These are phyloP conservation scores for sorghum (Sorghum bicolor) DNA, from an alignment of 176 grass and related monocot genomes.

Conservation along the genomic window DNA sequence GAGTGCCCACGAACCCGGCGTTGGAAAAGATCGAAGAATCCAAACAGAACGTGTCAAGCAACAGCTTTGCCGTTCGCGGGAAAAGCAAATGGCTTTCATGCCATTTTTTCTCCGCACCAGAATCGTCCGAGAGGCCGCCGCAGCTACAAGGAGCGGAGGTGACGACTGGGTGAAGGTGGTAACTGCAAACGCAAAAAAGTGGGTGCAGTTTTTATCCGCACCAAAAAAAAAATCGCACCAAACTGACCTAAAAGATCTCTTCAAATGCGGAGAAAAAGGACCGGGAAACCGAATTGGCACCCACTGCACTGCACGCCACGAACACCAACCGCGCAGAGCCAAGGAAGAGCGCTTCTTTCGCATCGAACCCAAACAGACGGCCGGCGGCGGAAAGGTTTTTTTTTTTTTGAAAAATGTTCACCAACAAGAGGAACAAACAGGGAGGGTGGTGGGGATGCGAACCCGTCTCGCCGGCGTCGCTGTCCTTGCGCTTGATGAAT, in stretches of 20 bases:
- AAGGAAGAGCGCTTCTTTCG: background rate
- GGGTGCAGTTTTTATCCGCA: background rate
- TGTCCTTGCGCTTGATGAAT: constrained; percentile 90
- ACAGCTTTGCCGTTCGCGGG: background rate
- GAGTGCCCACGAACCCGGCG: constrained; percentile 3
- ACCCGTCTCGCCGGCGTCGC: constrained; percentile 74
- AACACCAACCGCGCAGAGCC: constrained; percentile 3
- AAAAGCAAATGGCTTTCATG: constrained; percentile 22
- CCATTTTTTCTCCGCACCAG: background rate
- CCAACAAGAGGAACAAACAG: background rate
- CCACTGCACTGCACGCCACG: background rate
- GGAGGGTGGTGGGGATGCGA: background rate
- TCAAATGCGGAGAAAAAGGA: constrained; percentile 17
- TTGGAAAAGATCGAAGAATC: background rate
- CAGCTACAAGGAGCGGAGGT: background rate
- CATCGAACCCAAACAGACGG: background rate
- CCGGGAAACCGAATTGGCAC: constrained; percentile 4
- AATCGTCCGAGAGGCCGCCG: background rate
- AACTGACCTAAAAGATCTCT: constrained; percentile 11
- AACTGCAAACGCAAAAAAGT: constrained; percentile 17
- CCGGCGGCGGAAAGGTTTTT: background rate
- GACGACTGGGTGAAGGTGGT: background rate
- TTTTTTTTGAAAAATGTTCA: background rate
- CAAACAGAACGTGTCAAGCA: constrained; percentile 15
- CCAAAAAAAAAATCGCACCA: background rate